Evolutionary conservation across 768 basidiomycete species (phyloP).

Genomic region (Cyathus striatus): DNA sequence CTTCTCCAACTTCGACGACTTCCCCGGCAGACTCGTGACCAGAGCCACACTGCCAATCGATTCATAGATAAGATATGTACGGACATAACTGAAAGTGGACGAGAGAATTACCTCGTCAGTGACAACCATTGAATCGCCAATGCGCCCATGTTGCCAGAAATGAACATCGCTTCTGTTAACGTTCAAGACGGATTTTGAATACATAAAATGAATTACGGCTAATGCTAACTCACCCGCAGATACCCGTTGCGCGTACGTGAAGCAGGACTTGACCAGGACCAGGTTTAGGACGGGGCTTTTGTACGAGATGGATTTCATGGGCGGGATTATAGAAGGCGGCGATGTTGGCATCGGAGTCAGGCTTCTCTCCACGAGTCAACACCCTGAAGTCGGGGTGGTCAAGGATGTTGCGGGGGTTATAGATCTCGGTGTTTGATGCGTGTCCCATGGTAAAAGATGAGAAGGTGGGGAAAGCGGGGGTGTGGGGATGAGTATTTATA

Average conservation of each 20-base stretch:
- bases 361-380: conserved; percentile 43
- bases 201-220: background rate
- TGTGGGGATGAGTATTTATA: background rate
- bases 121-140: conserved; percentile 68
- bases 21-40: conserved; percentile 72
- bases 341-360: conserved; percentile 43
- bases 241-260: conserved; percentile 64
- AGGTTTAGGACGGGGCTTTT: conserved; percentile 55
- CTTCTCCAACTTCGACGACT: conserved; percentile 58
- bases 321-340: conserved; percentile 62
- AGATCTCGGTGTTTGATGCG: conserved; percentile 38
- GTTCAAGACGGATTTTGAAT: no score
- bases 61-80: no score
- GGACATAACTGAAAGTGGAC: no score
- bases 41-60: conserved; percentile 54
- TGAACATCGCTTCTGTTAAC: conserved; percentile 64
- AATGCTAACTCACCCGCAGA: conserved; percentile 49
- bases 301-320: conserved; percentile 62
- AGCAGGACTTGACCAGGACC: conserved; percentile 63
- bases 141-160: conserved; percentile 67
- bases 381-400: conserved; percentile 52
- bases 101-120: conserved; percentile 53
- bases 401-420: conserved; percentile 51
- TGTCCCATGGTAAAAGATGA: conserved; percentile 21
- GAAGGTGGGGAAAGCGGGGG: conserved; percentile 2